Percentiles rank a stretch among this genome's conserved stretches.
Evolutionary conservation across 345 rosid species (phyloP).

Genomic region (Eutrema heterophyllum): DNA sequence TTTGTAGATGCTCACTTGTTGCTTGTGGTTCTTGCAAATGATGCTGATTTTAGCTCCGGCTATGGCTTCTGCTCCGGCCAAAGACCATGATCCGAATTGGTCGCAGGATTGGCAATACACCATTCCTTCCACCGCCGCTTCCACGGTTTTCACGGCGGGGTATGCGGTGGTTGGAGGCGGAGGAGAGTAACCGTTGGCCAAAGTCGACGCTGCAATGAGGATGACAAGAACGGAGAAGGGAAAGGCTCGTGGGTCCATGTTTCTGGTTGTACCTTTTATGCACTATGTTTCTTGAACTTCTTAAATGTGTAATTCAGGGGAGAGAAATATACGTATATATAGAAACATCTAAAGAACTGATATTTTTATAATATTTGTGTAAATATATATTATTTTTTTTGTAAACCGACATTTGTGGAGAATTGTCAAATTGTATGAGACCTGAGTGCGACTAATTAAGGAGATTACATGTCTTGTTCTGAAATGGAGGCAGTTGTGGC

Average conservation of each 20-base stretch:
- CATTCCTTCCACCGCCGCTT: conserved; percentile 70
- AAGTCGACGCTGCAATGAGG: conserved; percentile 13
- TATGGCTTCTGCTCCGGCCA: conserved; percentile 60
- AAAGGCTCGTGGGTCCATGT: conserved; percentile 20
- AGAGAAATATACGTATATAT: background rate
- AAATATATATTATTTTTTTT: background rate
- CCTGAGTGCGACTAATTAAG: conserved; percentile 22
- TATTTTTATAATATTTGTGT: background rate
- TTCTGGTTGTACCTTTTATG: background rate
- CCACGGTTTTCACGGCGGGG: conserved; percentile 34
- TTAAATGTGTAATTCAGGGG: background rate
- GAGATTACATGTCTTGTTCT: conserved; percentile 15
- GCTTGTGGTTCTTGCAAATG: conserved; percentile 55
- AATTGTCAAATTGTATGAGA: conserved; percentile 9
- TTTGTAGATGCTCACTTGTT: conserved; percentile 59
- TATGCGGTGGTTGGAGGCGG: conserved; percentile 24
- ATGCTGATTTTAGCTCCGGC: conserved; percentile 66
- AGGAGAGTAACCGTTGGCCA: conserved; percentile 28
- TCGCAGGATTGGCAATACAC: conserved; percentile 84
- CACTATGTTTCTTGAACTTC: conserved; percentile 35
- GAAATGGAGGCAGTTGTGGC: background rate
- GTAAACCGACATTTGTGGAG: background rate
- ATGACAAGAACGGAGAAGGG: conserved; percentile 31
- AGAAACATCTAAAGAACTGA: background rate
- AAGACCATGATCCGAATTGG: conserved; percentile 62